Base-by-base conservation (phyloP, 2,329 filamentous ascomycete genomes). In the Periconia macrospinosa region DNA sequence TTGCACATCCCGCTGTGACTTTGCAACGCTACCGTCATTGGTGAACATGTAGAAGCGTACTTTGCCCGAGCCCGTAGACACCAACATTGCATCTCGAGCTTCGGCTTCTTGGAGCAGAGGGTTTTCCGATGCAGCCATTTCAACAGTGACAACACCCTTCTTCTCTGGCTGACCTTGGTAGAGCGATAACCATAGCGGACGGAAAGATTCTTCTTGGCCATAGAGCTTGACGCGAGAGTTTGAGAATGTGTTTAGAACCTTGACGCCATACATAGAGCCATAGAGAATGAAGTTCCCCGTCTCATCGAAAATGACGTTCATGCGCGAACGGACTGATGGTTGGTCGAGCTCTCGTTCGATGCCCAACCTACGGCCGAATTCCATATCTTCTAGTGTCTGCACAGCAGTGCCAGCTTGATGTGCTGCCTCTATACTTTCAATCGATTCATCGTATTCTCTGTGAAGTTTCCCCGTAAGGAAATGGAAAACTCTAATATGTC, bases 11-110 rank as follows among this genome's bases (percentile, higher is more conserved):
- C 94, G 87, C 35, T 88, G 87, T 19, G 62, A 65, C 48, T 70
- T 68, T 23, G 62, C 55, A 2, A 54, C 59, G 58, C 91, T 89
- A 37, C 87, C 84, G 40, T 96, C 90, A 72, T 97, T 96, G 35
- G 91, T 96, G 75, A 97, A 99, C 86, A 97, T 92, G 81, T 97
- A 99, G 77, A 99, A 99, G 41, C 95, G 89, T 27, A 89, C 85
- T 76, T 96, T 97, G 58, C 87, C 89, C 44, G 90, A 87, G 0
- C 87, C 93, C 0, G 94, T 97, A 10, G 85, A 83, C 43, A 95
- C 83, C 8, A 99, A 80, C 68, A 97, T 93, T 0, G 95, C 92
- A 70, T 99, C 94, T 56, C 92, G 84, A 18, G 86, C 85, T 75
- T 97, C 93, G 1, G 94, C 91, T 78, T 97, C 92, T 68, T 94